Evolutionary conservation across 2,329 filamentous ascomycete species (phyloP), one percentile per base, ranked within the genome.

Genomic region (Cordyceps fumosorosea): DNA sequence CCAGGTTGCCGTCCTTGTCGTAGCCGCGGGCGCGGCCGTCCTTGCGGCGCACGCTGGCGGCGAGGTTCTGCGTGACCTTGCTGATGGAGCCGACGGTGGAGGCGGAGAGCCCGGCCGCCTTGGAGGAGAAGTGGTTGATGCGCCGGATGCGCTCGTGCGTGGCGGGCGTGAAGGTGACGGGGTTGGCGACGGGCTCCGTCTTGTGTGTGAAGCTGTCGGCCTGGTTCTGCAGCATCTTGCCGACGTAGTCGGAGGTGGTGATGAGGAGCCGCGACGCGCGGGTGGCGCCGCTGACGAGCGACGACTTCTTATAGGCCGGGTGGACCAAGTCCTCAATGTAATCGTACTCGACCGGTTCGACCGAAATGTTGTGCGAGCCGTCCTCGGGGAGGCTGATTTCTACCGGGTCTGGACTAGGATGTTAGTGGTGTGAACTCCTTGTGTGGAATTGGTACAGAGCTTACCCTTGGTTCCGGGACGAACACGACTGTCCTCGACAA

Each of bases 201-300:
- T 86, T 93, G 69, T 88, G 85, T 4, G 90, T 88, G 76, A 96
- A 97, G 68, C 71, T 87, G 63, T 95, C 88, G 10, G 95, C 93
- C 50, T 91, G 88, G 61, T 78, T 85, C 65, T 90, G 85, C 70
- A 99, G 79, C 59, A 88, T 85, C 71, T 89, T 92, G 67, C 90
- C 87, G 53, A 98, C 80, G 67, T 90, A 87, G 65, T 87, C 85
- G 26, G 91, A 93, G 8, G 89, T 90, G 0, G 93, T 96, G 47
- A 99, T 91, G 66, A 99, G 91, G 20, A 99, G 81, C 5, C 93
- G 89, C 2, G 95, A 98, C 1, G 93, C 95, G 22, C 88, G 89
- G 6, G 89, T 89, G 2, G 95, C 93, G 67, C 90, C 91, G 64
- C 91, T 89, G 16, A 99, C 93, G 22, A 99, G 80, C 20, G 88